A percentile compares a stretch with the other conserved stretches of the same genome.
Evolutionary conservation across 805 yeast species (phyloP).

Genomic region (Kodamaea nitidulidarum): DNA sequence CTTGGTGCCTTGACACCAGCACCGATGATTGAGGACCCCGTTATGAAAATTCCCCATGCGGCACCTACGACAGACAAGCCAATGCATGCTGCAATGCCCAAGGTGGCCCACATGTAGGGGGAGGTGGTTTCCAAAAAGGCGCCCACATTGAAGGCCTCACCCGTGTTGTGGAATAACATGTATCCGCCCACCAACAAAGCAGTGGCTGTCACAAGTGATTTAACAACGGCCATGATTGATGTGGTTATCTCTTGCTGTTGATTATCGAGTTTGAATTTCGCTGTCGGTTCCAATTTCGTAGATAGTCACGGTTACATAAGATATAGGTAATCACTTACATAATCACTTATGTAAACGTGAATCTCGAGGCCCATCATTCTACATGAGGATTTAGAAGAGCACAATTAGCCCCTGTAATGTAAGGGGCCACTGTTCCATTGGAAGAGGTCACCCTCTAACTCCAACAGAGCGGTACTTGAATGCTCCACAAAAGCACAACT

Average conservation of each 20-base stretch:
- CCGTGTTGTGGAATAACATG: conserved; percentile 85
- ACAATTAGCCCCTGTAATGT: no score
- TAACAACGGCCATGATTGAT: conserved; percentile 11
- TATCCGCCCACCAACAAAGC: conserved; percentile 45
- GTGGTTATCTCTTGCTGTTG: conserved; percentile 1
- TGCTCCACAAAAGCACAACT: no score
- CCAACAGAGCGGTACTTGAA: no score
- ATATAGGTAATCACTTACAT: background rate
- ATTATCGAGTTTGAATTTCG: background rate
- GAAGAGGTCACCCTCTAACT: no score
- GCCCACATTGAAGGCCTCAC: conserved; percentile 90
- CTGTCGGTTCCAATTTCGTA: background rate
- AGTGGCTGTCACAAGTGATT: conserved; percentile 28
- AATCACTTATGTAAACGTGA: no score
- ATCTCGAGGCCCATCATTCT: no score
- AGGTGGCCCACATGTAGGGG: conserved; percentile 94
- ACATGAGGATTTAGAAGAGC: no score
- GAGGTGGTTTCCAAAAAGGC: conserved; percentile 78
- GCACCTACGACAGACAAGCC: conserved; percentile 96
- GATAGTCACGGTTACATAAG: background rate
- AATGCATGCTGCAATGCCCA: conserved; percentile 87
- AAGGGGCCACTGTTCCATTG: no score
- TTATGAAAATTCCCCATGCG: conserved; percentile 97
- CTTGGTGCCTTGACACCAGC: conserved; percentile 98
- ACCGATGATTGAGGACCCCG: conserved; percentile 91